A percentile compares a stretch with the other conserved stretches of the same genome.
phyloP scores from a whole-genome alignment of 202 grass and related monocot species.

The Tripidium arundinaceum region DNA sequence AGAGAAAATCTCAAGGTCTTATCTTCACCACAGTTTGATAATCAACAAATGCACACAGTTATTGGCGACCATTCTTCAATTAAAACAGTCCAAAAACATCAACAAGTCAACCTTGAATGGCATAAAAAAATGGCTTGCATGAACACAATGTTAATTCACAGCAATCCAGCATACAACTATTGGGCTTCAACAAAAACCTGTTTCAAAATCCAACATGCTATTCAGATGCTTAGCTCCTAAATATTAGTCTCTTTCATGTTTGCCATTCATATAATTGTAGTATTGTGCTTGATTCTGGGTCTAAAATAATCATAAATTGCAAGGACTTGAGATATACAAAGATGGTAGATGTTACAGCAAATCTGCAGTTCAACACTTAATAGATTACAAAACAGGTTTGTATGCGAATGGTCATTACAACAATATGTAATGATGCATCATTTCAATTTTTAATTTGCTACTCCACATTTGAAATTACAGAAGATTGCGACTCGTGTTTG shows the following conservation, averaged over 20 bases:
- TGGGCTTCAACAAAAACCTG: background rate
- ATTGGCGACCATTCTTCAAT: background rate
- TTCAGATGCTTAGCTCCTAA: background rate
- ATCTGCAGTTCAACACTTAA: background rate
- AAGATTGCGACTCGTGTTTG: background rate
- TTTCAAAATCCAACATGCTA: background rate
- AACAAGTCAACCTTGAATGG: background rate
- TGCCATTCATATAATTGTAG: background rate
- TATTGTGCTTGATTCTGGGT: background rate
- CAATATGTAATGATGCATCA: background rate
- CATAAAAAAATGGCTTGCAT: background rate
- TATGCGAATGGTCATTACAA: background rate
- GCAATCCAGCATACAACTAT: background rate
- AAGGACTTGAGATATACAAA: background rate
- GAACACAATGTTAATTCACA: background rate
- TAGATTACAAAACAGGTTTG: background rate
- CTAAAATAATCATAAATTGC: background rate
- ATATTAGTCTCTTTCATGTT: conserved; percentile 18
- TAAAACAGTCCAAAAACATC: background rate
- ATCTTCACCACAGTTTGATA: background rate
- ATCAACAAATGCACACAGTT: background rate
- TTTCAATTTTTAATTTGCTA: background rate
- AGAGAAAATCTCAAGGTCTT: background rate
- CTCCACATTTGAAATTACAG: background rate
- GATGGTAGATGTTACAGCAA: background rate